These are phyloP conservation scores for Colletotrichum somersetense DNA, from an alignment of 2,329 filamentous ascomycete species.

Conservation along the genomic window DNA sequence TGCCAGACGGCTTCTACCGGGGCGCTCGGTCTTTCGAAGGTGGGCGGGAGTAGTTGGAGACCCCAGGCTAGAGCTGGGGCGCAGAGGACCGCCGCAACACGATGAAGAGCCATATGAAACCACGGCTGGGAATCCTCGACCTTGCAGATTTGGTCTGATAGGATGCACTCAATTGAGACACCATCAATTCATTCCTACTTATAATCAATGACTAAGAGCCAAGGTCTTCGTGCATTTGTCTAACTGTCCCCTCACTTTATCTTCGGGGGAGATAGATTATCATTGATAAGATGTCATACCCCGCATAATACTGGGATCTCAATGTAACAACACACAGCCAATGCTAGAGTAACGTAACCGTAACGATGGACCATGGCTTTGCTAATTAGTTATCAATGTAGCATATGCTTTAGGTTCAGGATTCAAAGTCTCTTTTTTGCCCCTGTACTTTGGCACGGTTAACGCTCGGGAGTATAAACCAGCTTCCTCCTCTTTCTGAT, in stretches of 20 bases:
- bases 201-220: not conserved
- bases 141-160: not conserved
- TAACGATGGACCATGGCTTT: not conserved
- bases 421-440: not conserved
- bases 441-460: not conserved
- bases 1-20: not conserved
- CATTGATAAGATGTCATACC: slow-evolving; percentile 2
- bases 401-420: not conserved
- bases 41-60: slow-evolving; percentile 28
- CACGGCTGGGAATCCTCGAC: not conserved
- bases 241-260: not conserved
- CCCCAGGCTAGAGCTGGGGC: slow-evolving; percentile 12
- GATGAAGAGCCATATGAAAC: slow-evolving; percentile 6
- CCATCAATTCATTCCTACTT: not conserved
- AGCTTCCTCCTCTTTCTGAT: not conserved
- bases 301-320: slow-evolving; percentile 3
- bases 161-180: not conserved
- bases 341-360: slow-evolving; percentile 22
- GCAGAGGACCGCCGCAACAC: slow-evolving; percentile 3
- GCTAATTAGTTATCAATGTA: not conserved
- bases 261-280: not conserved
- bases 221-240: not conserved
- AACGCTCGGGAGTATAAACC: not conserved
- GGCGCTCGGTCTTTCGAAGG: not conserved
- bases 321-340: slow-evolving; percentile 16